These are phyloP conservation scores for Penicillium sp. DNA, from an alignment of 2,329 filamentous ascomycete species.

Conservation along the genomic window DNA sequence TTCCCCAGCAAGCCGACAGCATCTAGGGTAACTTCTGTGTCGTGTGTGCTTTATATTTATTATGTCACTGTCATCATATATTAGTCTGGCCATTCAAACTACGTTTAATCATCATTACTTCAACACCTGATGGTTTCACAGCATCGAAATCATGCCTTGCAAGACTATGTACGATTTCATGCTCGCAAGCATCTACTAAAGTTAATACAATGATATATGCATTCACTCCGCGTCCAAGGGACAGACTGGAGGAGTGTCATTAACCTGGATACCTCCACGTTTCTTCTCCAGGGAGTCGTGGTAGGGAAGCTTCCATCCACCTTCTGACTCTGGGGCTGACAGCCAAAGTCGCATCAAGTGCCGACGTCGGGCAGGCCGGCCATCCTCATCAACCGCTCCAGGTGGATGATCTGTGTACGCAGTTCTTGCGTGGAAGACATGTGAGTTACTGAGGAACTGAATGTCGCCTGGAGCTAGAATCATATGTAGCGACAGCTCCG, in stretches of 20 bases:
- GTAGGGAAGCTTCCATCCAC: slow-evolving; percentile 29
- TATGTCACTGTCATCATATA: neutral
- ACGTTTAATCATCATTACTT: neutral
- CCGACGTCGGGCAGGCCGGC: slow-evolving; percentile 18
- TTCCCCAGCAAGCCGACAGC: slow-evolving; percentile 16
- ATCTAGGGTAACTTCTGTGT: neutral
- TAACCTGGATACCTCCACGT: slow-evolving; percentile 29
- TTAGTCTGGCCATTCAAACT: neutral
- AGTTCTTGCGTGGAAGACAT: slow-evolving; percentile 30
- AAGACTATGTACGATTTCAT: neutral
- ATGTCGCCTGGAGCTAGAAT: slow-evolving; percentile 29
- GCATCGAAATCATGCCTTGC: neutral
- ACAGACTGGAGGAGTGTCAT: slow-evolving; percentile 25
- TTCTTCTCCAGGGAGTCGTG: slow-evolving; percentile 27
- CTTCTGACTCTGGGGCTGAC: slow-evolving; percentile 24
- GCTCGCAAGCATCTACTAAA: neutral
- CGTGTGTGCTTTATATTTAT: neutral
- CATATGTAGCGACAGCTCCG: slow-evolving; percentile 26
- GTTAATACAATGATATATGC: neutral
- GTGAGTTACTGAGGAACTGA: slow-evolving; percentile 28
- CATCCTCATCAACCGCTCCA: slow-evolving; percentile 23
- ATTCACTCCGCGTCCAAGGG: slow-evolving; percentile 26
- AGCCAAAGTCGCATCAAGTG: slow-evolving; percentile 31
- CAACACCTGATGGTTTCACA: neutral
- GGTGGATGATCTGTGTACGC: slow-evolving; percentile 27